These are phyloP conservation scores for Baorangia bicolor DNA, from an alignment of 768 basidiomycete species.

Conservation along the genomic window DNA sequence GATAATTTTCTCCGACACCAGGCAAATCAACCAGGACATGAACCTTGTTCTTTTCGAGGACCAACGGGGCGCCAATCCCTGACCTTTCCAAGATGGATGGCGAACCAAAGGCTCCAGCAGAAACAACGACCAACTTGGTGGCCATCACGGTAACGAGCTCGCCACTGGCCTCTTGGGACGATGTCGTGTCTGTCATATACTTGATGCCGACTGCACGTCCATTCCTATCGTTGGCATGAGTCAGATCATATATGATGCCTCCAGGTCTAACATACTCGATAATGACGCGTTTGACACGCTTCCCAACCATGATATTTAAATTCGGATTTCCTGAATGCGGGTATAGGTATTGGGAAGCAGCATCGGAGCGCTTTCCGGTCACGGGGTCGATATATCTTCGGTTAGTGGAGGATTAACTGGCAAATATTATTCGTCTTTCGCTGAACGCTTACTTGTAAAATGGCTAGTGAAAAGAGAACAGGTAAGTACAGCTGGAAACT, in stretches of 20 bases:
- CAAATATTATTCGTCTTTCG: too few relatives aligned
- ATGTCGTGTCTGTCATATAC: slow-evolving; percentile 28
- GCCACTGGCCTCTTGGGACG: slow-evolving; percentile 16
- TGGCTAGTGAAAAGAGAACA: slow-evolving; percentile 4
- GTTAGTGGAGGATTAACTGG: neutral
- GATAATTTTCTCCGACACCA: slow-evolving; percentile 73
- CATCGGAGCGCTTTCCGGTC: slow-evolving; percentile 35
- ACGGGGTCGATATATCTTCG: slow-evolving; percentile 51
- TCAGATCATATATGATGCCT: too few relatives aligned
- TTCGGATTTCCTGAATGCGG: slow-evolving; percentile 30
- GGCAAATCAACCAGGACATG: slow-evolving; percentile 59
- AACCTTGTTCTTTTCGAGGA: slow-evolving; percentile 50
- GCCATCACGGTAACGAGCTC: slow-evolving; percentile 27
- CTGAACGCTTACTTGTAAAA: slow-evolving; percentile 13
- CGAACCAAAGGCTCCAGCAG: slow-evolving; percentile 55
- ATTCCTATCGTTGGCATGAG: slow-evolving; percentile 19
- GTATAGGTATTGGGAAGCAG: slow-evolving; percentile 40
- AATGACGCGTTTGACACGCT: slow-evolving; percentile 7
- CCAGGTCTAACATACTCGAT: neutral
- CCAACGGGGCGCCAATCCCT: slow-evolving; percentile 58
- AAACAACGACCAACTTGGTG: slow-evolving; percentile 45
- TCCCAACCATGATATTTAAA: slow-evolving; percentile 32
- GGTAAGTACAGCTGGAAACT: neutral
- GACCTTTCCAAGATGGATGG: slow-evolving; percentile 59
- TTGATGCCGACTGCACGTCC: slow-evolving; percentile 40